phyloP scores from a whole-genome alignment of 352 stramenopile species.

The Chrysophaeum taylorii region DNA sequence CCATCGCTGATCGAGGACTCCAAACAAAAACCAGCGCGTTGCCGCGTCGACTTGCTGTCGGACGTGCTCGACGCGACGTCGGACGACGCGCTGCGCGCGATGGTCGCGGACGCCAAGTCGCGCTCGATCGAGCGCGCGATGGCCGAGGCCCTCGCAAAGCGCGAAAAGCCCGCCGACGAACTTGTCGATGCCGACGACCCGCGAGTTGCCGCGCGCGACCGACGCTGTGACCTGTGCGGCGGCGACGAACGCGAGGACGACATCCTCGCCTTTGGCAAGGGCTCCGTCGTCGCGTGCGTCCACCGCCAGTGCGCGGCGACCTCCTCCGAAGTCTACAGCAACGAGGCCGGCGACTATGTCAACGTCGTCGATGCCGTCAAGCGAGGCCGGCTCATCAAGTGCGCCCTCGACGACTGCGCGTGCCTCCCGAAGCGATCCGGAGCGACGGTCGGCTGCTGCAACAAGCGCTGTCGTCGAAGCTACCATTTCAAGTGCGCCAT shows the following conservation, averaged over 20 bases:
- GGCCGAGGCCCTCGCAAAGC: too few species aligned
- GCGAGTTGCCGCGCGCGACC: too few species aligned
- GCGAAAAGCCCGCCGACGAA: too few species aligned
- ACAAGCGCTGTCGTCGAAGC: neutral
- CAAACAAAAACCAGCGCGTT: too few species aligned
- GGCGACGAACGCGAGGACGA: neutral
- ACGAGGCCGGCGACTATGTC: neutral
- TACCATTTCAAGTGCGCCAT: neutral
- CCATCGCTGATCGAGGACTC: too few species aligned
- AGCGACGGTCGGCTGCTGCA: slow-evolving; percentile 6
- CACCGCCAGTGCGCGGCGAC: neutral
- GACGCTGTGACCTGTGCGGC: neutral
- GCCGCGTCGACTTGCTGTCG: too few species aligned
- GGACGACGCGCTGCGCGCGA: neutral
- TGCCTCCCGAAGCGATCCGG: neutral
- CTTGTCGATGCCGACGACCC: neutral
- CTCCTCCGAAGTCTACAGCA: neutral
- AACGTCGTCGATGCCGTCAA: slow-evolving; percentile 1
- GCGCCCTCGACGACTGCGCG: neutral
- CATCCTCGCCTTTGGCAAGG: too few species aligned
- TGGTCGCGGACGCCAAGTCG: neutral
- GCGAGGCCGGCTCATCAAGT: neutral
- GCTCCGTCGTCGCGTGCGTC: too few species aligned
- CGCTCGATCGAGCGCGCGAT: neutral
- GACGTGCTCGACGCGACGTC: neutral